Evolutionary conservation across 805 yeast genomes (phyloP), one percentile per base, ranked within the genome.

Genomic region (Phaffomyces antillensis): DNA sequence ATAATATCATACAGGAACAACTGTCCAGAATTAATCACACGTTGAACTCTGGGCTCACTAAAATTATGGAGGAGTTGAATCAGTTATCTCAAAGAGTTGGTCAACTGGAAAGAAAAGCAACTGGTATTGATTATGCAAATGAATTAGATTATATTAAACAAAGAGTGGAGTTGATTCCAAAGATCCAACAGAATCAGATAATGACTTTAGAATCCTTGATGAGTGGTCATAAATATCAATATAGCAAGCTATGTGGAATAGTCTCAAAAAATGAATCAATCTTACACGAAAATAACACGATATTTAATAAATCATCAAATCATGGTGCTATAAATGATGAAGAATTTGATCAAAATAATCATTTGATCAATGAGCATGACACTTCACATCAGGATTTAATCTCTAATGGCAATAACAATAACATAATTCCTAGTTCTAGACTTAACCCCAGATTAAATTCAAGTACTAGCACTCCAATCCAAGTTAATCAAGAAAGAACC

Each of bases 1-100:
- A 48, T 32, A 15, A 10, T 28, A 10, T 49, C 40, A 43, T 58
- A 7, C 62, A 56, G 42, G 58, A 58, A 34, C 62, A 55, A 42
- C 36, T 58, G 16, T 49, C 49, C 12, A 40, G 38, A 20, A 46
- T 58, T 39, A 52, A 41, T 41, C 54, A 45, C 45, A 42, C 49
- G 16, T 32, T 55, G 24, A 54, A 48, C 44, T 18, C 31, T 9
- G 41, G 55, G 1, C 11, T 56, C 34, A 44, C 37, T 37, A 54
- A 52, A 46, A 43, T 56, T 23, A 45, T 43, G 10, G 58, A 54
- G 2, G 61, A 55, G 18, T 13, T 55, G 1, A 38, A 42, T 4
- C 52, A 49, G 17, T 30, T 58, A 6, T 23, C 47, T 3, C 52
- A 49, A 23, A 48, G 61, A 9, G 41, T 57, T 15, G 52, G 52